phyloP scores from a whole-genome alignment of 2,329 filamentous ascomycete genomes.

The Pseudogymnoascus sp. region DNA sequence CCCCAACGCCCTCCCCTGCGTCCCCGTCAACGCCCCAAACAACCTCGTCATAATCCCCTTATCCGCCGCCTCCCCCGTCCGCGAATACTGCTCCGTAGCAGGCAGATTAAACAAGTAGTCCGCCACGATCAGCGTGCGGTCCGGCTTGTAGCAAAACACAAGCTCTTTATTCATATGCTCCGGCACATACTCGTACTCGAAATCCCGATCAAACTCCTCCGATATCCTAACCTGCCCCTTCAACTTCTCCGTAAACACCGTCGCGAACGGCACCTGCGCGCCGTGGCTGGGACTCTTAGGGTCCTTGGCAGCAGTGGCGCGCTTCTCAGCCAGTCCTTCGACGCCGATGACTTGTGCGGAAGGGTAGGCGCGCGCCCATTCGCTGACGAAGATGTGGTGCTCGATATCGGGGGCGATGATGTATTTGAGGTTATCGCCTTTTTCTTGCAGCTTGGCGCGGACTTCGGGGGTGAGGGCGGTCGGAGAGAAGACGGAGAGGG shows the following conservation, averaged over 20 bases:
- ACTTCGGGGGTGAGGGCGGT: constrained; percentile 76
- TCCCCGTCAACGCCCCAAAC: constrained; percentile 52
- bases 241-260: constrained; percentile 58
- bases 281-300: constrained; percentile 46
- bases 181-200: constrained; percentile 78
- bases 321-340: constrained; percentile 77
- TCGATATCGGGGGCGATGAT: constrained; percentile 83
- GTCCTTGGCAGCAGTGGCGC: constrained; percentile 44
- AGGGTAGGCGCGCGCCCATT: constrained; percentile 78
- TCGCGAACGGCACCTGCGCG: constrained; percentile 48
- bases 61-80: constrained; percentile 46
- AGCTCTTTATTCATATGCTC: constrained; percentile 79
- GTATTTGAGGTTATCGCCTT: constrained; percentile 70
- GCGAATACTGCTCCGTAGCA: constrained; percentile 74
- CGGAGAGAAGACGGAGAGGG: constrained; percentile 85
- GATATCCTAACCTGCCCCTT: constrained; percentile 50
- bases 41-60: constrained; percentile 56
- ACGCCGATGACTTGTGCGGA: constrained; percentile 74
- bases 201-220: constrained; percentile 78
- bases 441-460: constrained; percentile 54
- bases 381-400: constrained; percentile 87
- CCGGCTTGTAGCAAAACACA: constrained; percentile 77
- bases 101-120: constrained; percentile 92
- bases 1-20: constrained; percentile 59
- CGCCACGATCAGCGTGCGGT: constrained; percentile 74